Evolutionary conservation across 2,329 filamentous ascomycete genomes (phyloP).

Genomic region (Knufia petricola): DNA sequence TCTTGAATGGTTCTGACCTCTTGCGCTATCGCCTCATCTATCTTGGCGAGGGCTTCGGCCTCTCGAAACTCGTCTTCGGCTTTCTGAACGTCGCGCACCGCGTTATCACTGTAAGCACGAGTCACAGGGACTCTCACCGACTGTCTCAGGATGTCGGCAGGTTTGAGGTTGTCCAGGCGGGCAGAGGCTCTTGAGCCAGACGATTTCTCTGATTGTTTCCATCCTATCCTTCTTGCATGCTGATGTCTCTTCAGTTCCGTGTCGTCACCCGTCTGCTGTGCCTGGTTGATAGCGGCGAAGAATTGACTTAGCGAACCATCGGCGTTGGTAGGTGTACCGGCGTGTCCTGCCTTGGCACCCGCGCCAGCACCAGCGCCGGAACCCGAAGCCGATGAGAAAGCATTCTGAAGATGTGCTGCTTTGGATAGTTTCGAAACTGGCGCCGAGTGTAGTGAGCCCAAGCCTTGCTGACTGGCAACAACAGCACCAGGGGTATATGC

Average conservation of each 20-base stretch:
- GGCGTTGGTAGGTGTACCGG: slow-evolving; percentile 36
- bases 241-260: slow-evolving; percentile 89
- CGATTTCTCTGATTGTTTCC: slow-evolving; percentile 52
- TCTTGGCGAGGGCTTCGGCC: slow-evolving; percentile 56
- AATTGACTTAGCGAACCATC: slow-evolving; percentile 76
- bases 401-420: slow-evolving; percentile 62
- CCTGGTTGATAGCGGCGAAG: slow-evolving; percentile 79
- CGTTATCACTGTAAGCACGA: slow-evolving; percentile 44
- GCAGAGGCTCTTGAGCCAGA: slow-evolving; percentile 20
- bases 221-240: slow-evolving; percentile 78
- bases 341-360: slow-evolving; percentile 49
- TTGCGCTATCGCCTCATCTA: slow-evolving; percentile 72
- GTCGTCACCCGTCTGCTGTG: slow-evolving; percentile 58
- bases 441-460: slow-evolving; percentile 44
- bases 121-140: slow-evolving; percentile 27
- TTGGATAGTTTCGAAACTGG: slow-evolving; percentile 43
- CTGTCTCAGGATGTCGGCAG: slow-evolving; percentile 18
- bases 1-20: slow-evolving; percentile 59
- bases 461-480: slow-evolving; percentile 84
- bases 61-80: slow-evolving; percentile 40
- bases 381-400: slow-evolving; percentile 55
- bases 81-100: slow-evolving; percentile 52
- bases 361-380: slow-evolving; percentile 39
- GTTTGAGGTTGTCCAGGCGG: slow-evolving; percentile 19
- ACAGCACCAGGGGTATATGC: slow-evolving; percentile 88